Conservation (phyloP, 768 basidiomycete genomes). For the Coprinopsis marcescibilis region DNA sequence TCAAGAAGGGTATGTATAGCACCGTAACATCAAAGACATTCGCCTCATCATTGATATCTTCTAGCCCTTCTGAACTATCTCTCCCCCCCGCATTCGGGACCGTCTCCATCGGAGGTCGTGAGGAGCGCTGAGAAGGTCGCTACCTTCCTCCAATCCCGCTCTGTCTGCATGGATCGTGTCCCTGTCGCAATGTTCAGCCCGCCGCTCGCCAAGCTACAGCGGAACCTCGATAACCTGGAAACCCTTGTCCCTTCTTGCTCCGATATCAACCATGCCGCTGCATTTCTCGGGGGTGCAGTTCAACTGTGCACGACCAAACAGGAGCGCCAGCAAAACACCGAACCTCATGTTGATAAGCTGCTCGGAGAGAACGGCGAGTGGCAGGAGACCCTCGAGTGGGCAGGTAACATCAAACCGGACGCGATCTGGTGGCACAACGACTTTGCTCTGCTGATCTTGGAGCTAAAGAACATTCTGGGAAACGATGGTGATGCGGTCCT, state of each 20-base stretch:
- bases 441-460: background rate
- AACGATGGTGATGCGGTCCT: background rate
- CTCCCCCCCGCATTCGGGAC: no score
- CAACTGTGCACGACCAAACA: background rate
- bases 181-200: constrained; percentile 1
- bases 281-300: background rate
- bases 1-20: no score
- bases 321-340: background rate
- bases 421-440: background rate
- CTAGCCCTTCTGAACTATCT: no score
- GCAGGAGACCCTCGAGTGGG: background rate
- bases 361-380: background rate
- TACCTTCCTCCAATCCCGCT: background rate
- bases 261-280: background rate
- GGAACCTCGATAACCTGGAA: background rate
- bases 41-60: no score
- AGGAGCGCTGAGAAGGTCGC: background rate
- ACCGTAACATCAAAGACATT: no score
- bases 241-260: background rate
- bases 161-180: background rate
- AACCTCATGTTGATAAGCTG: background rate
- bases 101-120: constrained; percentile 3
- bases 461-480: constrained; percentile 2
- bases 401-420: background rate
- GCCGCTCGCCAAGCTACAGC: background rate